phyloP scores from a whole-genome alignment of 2,329 filamentous ascomycete genomes.

The Ambrosiella xylebori region DNA sequence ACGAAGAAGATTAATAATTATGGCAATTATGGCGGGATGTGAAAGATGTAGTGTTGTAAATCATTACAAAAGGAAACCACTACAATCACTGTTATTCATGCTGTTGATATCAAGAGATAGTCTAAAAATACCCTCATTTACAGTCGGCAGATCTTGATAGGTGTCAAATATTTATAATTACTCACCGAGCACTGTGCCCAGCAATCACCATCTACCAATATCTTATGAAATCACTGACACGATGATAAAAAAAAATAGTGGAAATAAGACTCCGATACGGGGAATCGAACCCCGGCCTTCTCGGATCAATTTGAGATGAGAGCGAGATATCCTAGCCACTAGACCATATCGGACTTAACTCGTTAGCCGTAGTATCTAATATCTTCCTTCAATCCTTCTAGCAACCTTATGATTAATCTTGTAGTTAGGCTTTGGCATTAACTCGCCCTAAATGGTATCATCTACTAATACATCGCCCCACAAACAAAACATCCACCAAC shows the following conservation, averaged over 20 bases:
- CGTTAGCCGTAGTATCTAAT: background rate
- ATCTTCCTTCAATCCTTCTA: background rate
- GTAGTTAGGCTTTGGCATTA: background rate
- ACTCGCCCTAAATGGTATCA: too few relatives aligned
- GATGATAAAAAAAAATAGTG: background rate
- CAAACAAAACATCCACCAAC: too few relatives aligned
- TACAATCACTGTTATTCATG: too few relatives aligned
- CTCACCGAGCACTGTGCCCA: background rate
- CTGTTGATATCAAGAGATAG: too few relatives aligned
- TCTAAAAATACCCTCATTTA: too few relatives aligned
- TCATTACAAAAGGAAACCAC: too few relatives aligned
- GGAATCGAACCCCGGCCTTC: conserved; percentile 16
- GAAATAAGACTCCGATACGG: conserved; percentile 13
- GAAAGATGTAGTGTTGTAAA: too few relatives aligned
- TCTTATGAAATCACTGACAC: background rate
- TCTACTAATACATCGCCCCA: too few relatives aligned
- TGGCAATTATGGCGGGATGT: too few relatives aligned
- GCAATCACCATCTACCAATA: background rate
- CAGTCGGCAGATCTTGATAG: too few relatives aligned
- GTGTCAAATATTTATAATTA: background rate
- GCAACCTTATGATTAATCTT: background rate
- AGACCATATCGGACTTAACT: background rate
- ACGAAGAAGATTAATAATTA: too few relatives aligned
- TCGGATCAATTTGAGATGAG: conserved; percentile 8
- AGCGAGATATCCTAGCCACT: background rate